phyloP scores from a whole-genome alignment of 345 rosid genomes.

The Linum trigynum region DNA sequence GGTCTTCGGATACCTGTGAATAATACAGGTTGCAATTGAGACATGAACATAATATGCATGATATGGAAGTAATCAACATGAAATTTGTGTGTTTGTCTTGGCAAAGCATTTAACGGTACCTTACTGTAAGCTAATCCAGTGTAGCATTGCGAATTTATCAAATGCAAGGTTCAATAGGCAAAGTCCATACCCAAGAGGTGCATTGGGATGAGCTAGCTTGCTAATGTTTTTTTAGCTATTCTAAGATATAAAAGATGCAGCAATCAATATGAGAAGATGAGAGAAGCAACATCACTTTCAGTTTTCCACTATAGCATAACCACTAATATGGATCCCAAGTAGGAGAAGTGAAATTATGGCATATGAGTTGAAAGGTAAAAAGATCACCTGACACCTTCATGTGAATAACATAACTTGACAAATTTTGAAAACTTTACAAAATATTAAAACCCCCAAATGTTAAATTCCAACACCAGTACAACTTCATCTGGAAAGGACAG shows the following conservation, averaged over 20 bases:
- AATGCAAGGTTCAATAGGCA: constrained; percentile 89
- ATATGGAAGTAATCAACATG: not conserved
- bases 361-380: too few relatives aligned
- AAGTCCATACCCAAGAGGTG: constrained; percentile 88
- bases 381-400: not conserved
- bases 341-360: too few relatives aligned
- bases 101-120: constrained; percentile 30
- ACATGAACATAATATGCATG: not conserved
- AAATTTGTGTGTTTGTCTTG: too few relatives aligned
- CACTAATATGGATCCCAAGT: not conserved
- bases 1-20: constrained; percentile 67
- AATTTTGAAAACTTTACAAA: not conserved
- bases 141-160: constrained; percentile 97
- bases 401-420: not conserved
- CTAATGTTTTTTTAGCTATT: constrained; percentile 87
- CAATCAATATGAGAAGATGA: not conserved
- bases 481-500: not conserved
- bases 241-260: constrained; percentile 29
- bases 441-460: too few relatives aligned
- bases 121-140: constrained; percentile 75
- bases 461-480: too few relatives aligned
- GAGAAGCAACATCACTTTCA: constrained; percentile 9
- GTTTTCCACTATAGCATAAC: too few relatives aligned
- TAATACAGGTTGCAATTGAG: not conserved
- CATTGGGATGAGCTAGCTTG: constrained; percentile 92